These are phyloP conservation scores for Pythium oligandrum DNA, from an alignment of 352 stramenopile species.

Conservation along the genomic window DNA sequence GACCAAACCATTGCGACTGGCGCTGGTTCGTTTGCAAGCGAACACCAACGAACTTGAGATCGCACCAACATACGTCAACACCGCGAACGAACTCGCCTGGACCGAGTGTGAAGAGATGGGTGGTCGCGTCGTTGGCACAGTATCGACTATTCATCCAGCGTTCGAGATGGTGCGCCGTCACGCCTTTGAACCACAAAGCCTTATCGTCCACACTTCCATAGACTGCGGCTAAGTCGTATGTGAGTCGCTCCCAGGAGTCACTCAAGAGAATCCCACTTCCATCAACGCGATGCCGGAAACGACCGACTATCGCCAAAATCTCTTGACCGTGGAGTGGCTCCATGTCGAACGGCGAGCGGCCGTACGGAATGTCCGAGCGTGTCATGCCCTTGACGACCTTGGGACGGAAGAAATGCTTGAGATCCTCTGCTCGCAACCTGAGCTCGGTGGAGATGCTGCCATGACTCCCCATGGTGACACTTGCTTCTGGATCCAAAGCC, in stretches of 20 bases:
- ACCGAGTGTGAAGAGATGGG: constrained; percentile 18
- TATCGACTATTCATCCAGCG: constrained; percentile 10
- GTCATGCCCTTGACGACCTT: constrained; percentile 22
- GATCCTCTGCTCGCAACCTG: constrained; percentile 14
- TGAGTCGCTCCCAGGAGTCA: constrained; percentile 16
- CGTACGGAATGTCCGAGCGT: constrained; percentile 17
- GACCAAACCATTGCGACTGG: constrained; percentile 28
- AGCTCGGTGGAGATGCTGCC: constrained; percentile 19
- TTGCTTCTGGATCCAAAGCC: not conserved
- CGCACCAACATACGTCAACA: constrained; percentile 14
- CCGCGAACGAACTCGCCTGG: constrained; percentile 18
- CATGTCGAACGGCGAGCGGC: constrained; percentile 13
- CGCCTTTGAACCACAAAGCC: constrained; percentile 5
- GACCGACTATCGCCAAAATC: constrained; percentile 15
- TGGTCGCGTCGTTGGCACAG: constrained; percentile 5
- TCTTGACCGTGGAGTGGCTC: constrained; percentile 22
- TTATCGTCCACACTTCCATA: constrained; percentile 6
- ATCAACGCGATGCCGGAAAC: constrained; percentile 20
- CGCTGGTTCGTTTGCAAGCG: constrained; percentile 29
- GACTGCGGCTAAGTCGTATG: constrained; percentile 19
- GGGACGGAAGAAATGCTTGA: constrained; percentile 21
- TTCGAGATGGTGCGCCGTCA: constrained; percentile 15
- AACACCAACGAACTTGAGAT: constrained; percentile 12
- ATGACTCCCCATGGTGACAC: constrained; percentile 13
- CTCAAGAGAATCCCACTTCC: constrained; percentile 18